Evolutionary conservation across 2,329 filamentous ascomycete genomes (phyloP).

Genomic region (Diaporthe sp.): DNA sequence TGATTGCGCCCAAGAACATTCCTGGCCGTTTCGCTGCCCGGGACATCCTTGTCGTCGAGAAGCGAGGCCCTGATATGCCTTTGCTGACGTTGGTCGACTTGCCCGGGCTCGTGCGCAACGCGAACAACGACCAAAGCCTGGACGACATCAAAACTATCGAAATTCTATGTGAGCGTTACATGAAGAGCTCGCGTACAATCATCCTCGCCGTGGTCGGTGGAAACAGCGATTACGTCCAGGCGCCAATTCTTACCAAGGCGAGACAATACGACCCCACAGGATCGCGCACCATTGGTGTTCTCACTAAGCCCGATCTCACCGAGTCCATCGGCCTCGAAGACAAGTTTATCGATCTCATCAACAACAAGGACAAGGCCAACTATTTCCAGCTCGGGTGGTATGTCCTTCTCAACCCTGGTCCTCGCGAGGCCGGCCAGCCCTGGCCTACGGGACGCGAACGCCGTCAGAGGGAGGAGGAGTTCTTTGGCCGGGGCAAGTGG

Average conservation of each 20-base stretch:
- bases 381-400: constrained; percentile 67
- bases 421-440: constrained; percentile 57
- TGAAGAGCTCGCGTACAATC: constrained; percentile 69
- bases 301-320: constrained; percentile 68
- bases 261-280: constrained; percentile 65
- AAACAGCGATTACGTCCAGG: constrained; percentile 69
- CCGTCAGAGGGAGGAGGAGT: constrained; percentile 59
- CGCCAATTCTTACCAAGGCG: constrained; percentile 65
- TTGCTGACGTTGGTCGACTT: constrained; percentile 74
- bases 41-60: constrained; percentile 71
- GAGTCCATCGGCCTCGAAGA: constrained; percentile 67
- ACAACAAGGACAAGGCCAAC: constrained; percentile 65
- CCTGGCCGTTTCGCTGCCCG: constrained; percentile 65
- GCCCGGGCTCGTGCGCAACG: constrained; percentile 69
- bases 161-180: constrained; percentile 65
- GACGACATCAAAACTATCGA: constrained; percentile 68
- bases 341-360: constrained; percentile 67
- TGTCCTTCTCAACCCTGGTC: constrained; percentile 64
- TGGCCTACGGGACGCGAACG: constrained; percentile 61
- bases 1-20: constrained; percentile 65
- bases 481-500: constrained; percentile 66
- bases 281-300: constrained; percentile 64
- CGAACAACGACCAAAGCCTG: constrained; percentile 66
- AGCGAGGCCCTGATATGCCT: constrained; percentile 70
- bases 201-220: constrained; percentile 69